Evolutionary conservation across 345 rosid genomes (phyloP), one percentile per base, ranked within the genome.

Genomic region (Dimocarpus longan): DNA sequence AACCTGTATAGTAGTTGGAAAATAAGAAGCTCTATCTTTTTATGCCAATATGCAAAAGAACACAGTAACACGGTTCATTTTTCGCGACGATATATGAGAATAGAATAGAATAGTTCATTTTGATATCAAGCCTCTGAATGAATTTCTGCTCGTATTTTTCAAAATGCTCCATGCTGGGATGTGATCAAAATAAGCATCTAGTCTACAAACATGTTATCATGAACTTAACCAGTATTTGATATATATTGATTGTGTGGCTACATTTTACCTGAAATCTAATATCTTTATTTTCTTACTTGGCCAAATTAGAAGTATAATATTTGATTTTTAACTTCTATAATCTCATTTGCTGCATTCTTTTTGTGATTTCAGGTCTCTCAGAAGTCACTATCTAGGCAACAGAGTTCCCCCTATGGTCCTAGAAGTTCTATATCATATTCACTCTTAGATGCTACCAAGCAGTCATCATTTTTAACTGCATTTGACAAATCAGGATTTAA

Each of bases 301-400:
- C 43, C 46, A 62, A 37, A 1, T 65, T 43, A 48, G 6, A 75
- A 65, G 57, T 46, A 13, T 43, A 19, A 8, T 63, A 21, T 9
- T 22, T 40, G 32, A 37, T 68, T 7, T 8, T 8, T n/a, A 50
- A 22, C 50, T 67, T 44, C 26, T 42, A 46, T 76, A 74, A 68
- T 28, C 68, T 82, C 69, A 59, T 77, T 79, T 77, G 64, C 57
- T 74, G 4, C 62, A 42, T 83, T 44, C 28, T 62, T 70, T 3
- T 57, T 73, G 50, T 66, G 70, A 52, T 82, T 78, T 63, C 79
- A 96, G 99, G 90, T 96, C 59, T 94, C 99, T 2, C 90, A 87
- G 73, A 91, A 90, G 81, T 83, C 98, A 37, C 73, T 91, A 22
- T 89, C 97, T 76, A 86, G 99, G 86, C 81, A 86, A 74, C 88